These are phyloP conservation scores for Populus deltoides DNA, from an alignment of 345 rosid species.

Conservation along the genomic window DNA sequence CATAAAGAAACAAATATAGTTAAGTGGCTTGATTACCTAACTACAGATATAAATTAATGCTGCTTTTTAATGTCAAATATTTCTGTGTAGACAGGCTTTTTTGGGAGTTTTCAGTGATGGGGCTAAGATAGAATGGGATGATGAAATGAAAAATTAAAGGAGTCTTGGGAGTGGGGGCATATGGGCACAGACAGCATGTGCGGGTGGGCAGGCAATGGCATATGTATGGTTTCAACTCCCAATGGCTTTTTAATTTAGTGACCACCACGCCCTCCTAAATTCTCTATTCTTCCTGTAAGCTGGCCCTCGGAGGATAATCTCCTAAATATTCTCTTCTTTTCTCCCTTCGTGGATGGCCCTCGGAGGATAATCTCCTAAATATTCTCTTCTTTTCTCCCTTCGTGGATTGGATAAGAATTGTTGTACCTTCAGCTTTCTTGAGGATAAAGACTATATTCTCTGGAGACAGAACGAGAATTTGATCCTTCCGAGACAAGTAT, in stretches of 20 bases:
- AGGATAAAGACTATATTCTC: not conserved
- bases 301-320: constrained; percentile 7
- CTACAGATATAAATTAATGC: not conserved
- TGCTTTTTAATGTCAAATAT: not conserved
- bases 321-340: not conserved
- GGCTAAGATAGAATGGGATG: not conserved
- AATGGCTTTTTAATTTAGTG: constrained; percentile 7
- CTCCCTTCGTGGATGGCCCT: not conserved
- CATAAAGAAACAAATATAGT: not conserved
- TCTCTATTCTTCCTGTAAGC: not conserved
- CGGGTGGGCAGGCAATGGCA: constrained; percentile 15
- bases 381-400: not conserved
- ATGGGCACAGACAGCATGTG: constrained; percentile 19
- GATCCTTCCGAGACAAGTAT: not conserved
- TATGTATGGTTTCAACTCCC: constrained; percentile 6
- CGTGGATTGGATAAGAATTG: not conserved
- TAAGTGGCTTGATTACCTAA: constrained; percentile 1
- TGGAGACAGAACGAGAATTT: not conserved
- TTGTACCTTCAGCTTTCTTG: not conserved
- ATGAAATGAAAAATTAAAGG: not conserved
- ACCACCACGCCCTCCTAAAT: constrained; percentile 7
- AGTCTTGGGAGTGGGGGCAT: not conserved
- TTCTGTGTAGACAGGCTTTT: not conserved
- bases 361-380: constrained; percentile 1
- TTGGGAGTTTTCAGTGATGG: constrained; percentile 7